Evolutionary conservation across 192 early-diverging fungal genomes (phyloP).

Genomic region (Phlyctochytrium arcticum): DNA sequence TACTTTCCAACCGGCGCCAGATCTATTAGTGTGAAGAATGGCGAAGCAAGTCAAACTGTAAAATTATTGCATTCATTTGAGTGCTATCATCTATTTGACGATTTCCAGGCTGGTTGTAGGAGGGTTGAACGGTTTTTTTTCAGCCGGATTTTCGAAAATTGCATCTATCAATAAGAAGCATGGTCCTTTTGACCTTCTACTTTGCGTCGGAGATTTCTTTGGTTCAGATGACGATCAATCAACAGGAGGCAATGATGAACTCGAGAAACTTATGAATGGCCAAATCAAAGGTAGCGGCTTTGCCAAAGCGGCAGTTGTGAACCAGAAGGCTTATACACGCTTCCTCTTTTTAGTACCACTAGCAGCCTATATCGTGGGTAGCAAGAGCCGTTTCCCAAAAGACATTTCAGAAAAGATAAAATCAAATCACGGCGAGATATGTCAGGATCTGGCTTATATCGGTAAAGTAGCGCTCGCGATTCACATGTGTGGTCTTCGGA

Average conservation of each 20-base stretch:
- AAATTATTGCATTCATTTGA: background rate
- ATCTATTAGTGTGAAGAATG: background rate
- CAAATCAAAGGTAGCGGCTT: slow-evolving; percentile 17
- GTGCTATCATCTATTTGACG: background rate
- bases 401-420: slow-evolving; percentile 48
- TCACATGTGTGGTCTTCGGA: background rate
- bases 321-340: background rate
- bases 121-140: slow-evolving; percentile 67
- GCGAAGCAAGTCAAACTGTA: background rate
- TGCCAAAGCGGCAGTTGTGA: background rate
- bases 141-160: slow-evolving; percentile 66
- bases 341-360: slow-evolving; percentile 51
- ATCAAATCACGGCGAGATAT: slow-evolving; percentile 65
- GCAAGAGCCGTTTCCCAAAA: slow-evolving; percentile 53
- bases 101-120: slow-evolving; percentile 68
- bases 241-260: slow-evolving; percentile 26
- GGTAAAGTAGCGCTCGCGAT: slow-evolving; percentile 48
- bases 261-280: slow-evolving; percentile 47
- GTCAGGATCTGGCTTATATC: slow-evolving; percentile 69
- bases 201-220: slow-evolving; percentile 83
- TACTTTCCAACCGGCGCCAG: too few relatives aligned
- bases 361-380: slow-evolving; percentile 71
- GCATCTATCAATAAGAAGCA: slow-evolving; percentile 72
- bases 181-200: slow-evolving; percentile 81
- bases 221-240: slow-evolving; percentile 20